These are phyloP conservation scores for Fusarium chaquense DNA, from an alignment of 2,329 filamentous ascomycete genomes.

Conservation along the genomic window DNA sequence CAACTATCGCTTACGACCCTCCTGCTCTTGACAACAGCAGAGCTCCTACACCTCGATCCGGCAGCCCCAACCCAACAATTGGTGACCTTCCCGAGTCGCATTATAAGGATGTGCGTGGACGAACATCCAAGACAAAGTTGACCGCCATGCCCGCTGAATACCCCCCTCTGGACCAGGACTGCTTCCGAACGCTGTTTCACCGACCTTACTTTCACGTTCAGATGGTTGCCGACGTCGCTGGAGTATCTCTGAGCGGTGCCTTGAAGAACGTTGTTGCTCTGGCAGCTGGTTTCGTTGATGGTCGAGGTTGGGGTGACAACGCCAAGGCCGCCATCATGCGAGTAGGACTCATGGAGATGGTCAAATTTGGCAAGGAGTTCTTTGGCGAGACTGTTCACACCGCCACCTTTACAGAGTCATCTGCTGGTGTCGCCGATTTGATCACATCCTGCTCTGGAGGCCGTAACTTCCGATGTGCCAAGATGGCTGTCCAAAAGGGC, in stretches of 20 bases:
- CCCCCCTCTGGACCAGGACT: constrained; percentile 85
- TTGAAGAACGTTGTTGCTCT: constrained; percentile 97
- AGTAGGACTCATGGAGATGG: constrained; percentile 94
- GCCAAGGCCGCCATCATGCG: constrained; percentile 99
- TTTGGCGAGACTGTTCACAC: constrained; percentile 85
- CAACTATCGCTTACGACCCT: constrained; percentile 95
- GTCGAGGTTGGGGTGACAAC: constrained; percentile 97
- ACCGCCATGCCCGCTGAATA: constrained; percentile 84
- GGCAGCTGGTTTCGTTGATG: constrained; percentile 94
- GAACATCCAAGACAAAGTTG: constrained; percentile 75
- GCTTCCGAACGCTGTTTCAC: constrained; percentile 89
- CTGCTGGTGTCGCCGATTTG: constrained; percentile 92
- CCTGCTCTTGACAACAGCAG: constrained; percentile 84
- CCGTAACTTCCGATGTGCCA: constrained; percentile 94
- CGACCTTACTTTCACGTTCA: constrained; percentile 97
- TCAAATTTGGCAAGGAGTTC: constrained; percentile 94
- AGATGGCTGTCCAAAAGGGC: constrained; percentile 83
- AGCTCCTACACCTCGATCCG: constrained; percentile 67
- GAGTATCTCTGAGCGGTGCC: constrained; percentile 92
- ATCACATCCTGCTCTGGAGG: constrained; percentile 95
- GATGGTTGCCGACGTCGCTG: constrained; percentile 94
- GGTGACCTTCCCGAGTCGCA: constrained; percentile 68
- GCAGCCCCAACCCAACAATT: constrained; percentile 62
- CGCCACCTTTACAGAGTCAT: constrained; percentile 95
- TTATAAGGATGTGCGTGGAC: constrained; percentile 77